Conservation (phyloP, 2,329 filamentous ascomycete species). For the Cladosporium sp. region DNA sequence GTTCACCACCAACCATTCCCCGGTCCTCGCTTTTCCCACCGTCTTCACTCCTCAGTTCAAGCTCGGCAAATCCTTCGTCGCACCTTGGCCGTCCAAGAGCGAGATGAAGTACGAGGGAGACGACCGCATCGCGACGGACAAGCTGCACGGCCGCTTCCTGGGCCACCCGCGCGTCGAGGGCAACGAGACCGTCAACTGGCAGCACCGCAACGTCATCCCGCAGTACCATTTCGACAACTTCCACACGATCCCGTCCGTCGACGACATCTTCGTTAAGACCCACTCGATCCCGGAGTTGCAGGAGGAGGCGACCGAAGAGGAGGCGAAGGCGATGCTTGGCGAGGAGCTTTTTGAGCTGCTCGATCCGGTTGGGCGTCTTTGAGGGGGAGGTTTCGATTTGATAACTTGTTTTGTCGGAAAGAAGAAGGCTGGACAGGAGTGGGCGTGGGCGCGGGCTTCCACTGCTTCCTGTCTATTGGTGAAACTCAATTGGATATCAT, state of each 20-base stretch:
- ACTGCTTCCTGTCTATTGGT: no score
- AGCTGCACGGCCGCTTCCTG: slow-evolving; percentile 37
- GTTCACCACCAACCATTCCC: slow-evolving; percentile 16
- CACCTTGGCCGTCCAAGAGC: slow-evolving; percentile 35
- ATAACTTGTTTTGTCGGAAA: no score
- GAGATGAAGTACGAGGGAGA: slow-evolving; percentile 45
- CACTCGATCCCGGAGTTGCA: slow-evolving; percentile 15
- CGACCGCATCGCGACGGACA: slow-evolving; percentile 40
- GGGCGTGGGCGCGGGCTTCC: no score
- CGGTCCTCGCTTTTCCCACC: slow-evolving; percentile 34
- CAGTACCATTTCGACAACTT: slow-evolving; percentile 35
- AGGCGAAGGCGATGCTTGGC: slow-evolving; percentile 19
- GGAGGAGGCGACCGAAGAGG: slow-evolving; percentile 16
- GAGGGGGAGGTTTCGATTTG: neutral
- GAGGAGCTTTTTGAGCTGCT: slow-evolving; percentile 19
- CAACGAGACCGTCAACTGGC: slow-evolving; percentile 37
- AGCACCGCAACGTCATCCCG: slow-evolving; percentile 33
- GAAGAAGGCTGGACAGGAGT: no score
- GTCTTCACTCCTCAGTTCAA: slow-evolving; percentile 27
- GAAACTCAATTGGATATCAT: no score
- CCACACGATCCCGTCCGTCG: slow-evolving; percentile 14
- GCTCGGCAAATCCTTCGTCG: slow-evolving; percentile 23
- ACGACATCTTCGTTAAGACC: slow-evolving; percentile 16
- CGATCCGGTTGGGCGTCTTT: slow-evolving; percentile 13
- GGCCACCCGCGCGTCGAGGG: slow-evolving; percentile 38